A percentile compares a stretch with the other conserved stretches of the same genome.
These are phyloP conservation scores for Lasiodiplodia sp. DNA, from an alignment of 2,329 filamentous ascomycete genomes.

Conservation along the genomic window DNA sequence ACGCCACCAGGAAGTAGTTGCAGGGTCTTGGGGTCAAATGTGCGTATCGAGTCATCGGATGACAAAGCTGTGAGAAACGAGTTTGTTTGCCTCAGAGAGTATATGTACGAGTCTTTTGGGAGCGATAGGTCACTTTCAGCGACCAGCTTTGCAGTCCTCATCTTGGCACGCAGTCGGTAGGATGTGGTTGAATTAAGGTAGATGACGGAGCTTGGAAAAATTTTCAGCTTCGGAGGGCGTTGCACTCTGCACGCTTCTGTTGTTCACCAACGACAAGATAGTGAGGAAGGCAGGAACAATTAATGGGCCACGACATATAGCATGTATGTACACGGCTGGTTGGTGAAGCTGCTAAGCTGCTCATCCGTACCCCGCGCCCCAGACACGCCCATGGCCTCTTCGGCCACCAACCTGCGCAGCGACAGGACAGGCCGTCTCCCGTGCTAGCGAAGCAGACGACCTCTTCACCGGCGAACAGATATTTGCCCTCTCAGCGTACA, in stretches of 20 bases:
- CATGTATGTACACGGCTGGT: too few relatives aligned
- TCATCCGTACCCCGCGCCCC: background rate
- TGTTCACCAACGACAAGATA: background rate
- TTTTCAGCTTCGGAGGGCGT: constrained; percentile 2
- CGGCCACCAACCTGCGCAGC: background rate
- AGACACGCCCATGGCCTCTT: background rate
- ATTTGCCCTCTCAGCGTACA: constrained; percentile 28
- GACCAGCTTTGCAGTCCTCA: constrained; percentile 26
- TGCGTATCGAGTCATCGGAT: constrained; percentile 73
- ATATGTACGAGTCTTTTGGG: constrained; percentile 48
- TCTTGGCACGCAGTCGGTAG: background rate
- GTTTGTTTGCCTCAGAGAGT: constrained; percentile 43
- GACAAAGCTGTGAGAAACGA: constrained; percentile 66
- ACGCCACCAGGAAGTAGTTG: constrained; percentile 56
- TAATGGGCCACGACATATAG: background rate
- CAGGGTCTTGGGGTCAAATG: constrained; percentile 68
- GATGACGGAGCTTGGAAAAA: constrained; percentile 16
- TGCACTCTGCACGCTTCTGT: background rate
- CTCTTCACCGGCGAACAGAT: background rate
- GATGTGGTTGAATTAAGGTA: background rate
- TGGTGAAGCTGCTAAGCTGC: background rate
- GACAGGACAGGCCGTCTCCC: background rate
- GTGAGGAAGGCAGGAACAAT: background rate
- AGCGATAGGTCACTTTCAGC: constrained; percentile 39
- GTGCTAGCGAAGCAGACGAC: background rate